A percentile compares a stretch with the other conserved stretches of the same genome.
phyloP scores from a whole-genome alignment of 257 asterid genomes.

The Ilex aquifolium region DNA sequence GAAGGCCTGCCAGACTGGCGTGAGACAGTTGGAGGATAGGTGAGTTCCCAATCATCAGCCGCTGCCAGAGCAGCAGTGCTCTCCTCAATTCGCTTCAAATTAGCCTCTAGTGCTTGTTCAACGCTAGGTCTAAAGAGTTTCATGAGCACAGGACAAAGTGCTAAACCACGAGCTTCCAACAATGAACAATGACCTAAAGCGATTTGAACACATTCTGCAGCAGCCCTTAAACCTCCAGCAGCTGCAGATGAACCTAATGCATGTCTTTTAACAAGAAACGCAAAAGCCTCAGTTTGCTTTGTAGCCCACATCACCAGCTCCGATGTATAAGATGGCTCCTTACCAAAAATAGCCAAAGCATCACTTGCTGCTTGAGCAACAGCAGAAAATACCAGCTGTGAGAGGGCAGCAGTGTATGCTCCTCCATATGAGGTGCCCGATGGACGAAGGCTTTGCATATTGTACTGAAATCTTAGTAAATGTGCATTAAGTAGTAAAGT shows the following conservation, averaged over 20 bases:
- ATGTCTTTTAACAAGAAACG: slow-evolving; percentile 83
- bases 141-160: slow-evolving; percentile 89
- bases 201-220: slow-evolving; percentile 99
- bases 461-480: slow-evolving; percentile 87
- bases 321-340: slow-evolving; percentile 87
- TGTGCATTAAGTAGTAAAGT: slow-evolving; percentile 87
- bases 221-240: slow-evolving; percentile 98
- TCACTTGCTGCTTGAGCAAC: slow-evolving; percentile 96
- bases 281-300: slow-evolving; percentile 86
- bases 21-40: slow-evolving; percentile 57
- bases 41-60: slow-evolving; percentile 96
- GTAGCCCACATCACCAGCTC: slow-evolving; percentile 99
- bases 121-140: slow-evolving; percentile 93
- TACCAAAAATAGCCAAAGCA: slow-evolving; percentile 72
- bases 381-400: slow-evolving; percentile 93
- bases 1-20: slow-evolving; percentile 66
- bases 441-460: slow-evolving; percentile 91
- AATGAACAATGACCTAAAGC: slow-evolving; percentile 94
- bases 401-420: slow-evolving; percentile 94
- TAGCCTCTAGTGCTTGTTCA: slow-evolving; percentile 97
- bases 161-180: slow-evolving; percentile 93
- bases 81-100: slow-evolving; percentile 93
- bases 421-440: slow-evolving; percentile 97
- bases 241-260: slow-evolving; percentile 98
- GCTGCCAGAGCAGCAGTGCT: slow-evolving; percentile 97